Percentiles rank a stretch among this genome's conserved stretches.
Conservation (phyloP, 805 yeast genomes). For the Saccharomycopsis fodiens region DNA sequence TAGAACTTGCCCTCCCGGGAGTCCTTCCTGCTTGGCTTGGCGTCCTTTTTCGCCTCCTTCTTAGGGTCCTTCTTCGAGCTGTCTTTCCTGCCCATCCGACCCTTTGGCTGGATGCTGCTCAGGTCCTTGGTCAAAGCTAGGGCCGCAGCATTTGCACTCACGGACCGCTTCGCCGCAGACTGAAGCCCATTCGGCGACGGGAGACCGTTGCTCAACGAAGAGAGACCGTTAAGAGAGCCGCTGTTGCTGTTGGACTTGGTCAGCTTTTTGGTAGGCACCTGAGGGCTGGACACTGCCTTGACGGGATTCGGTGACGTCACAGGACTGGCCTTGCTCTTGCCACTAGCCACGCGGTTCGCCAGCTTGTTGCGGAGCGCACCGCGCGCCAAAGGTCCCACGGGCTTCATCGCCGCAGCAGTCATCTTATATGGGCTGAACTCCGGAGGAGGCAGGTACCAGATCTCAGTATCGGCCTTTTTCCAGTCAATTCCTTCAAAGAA, state of each 20-base stretch:
- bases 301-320: neutral
- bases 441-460: slow-evolving; percentile 59
- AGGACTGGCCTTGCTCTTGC: neutral
- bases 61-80: neutral
- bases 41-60: neutral
- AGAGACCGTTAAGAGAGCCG: neutral
- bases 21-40: neutral
- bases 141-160: slow-evolving; percentile 19
- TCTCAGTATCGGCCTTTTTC: slow-evolving; percentile 36
- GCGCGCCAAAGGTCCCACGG: slow-evolving; percentile 29
- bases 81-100: slow-evolving; percentile 1
- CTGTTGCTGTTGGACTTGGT: neutral
- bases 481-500: slow-evolving; percentile 55
- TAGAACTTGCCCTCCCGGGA: neutral
- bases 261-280: too few relatives aligned
- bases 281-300: neutral
- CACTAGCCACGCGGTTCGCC: too few relatives aligned
- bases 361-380: neutral
- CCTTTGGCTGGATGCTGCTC: neutral
- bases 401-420: slow-evolving; percentile 72
- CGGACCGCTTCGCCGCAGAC: neutral
- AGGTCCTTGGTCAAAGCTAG: slow-evolving; percentile 9
- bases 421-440: slow-evolving; percentile 65
- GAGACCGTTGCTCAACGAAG: too few relatives aligned
- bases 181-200: neutral